Conservation (phyloP, 257 asterid species). For the Phtheirospermum japonicum region DNA sequence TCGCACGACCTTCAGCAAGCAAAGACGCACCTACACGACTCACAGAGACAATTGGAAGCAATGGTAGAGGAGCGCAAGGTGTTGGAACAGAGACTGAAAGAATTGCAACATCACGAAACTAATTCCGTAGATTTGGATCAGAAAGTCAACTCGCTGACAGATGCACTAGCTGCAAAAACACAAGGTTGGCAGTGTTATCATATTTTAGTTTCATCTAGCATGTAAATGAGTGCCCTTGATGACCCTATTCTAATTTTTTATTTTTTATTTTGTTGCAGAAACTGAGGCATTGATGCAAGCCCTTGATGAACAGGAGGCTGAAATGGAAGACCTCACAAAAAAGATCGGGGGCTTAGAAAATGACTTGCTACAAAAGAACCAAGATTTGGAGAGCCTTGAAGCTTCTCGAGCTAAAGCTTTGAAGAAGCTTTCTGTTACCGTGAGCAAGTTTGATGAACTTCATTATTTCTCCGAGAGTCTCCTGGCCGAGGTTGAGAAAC, state of each 20-base stretch:
- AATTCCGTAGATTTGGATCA: conserved; percentile 46
- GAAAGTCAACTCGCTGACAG: conserved; percentile 59
- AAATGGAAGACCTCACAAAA: conserved; percentile 75
- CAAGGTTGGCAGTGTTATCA: conserved; percentile 59
- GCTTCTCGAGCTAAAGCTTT: conserved; percentile 81
- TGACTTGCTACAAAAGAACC: conserved; percentile 63
- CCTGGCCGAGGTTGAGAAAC: conserved; percentile 92
- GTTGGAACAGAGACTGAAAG: conserved; percentile 54
- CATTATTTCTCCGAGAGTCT: conserved; percentile 78
- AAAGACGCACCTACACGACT: conserved; percentile 46
- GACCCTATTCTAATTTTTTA: background rate
- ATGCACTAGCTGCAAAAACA: conserved; percentile 69
- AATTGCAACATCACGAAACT: conserved; percentile 57
- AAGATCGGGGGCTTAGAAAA: conserved; percentile 60
- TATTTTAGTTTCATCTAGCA: conserved; percentile 23
- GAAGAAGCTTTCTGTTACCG: conserved; percentile 91
- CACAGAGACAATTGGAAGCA: conserved; percentile 45
- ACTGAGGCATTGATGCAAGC: conserved; percentile 86
- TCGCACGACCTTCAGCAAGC: conserved; percentile 67
- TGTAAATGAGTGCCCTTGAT: conserved; percentile 18
- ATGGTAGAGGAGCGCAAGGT: conserved; percentile 55
- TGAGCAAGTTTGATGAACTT: conserved; percentile 92
- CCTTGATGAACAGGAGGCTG: conserved; percentile 87
- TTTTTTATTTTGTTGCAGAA: conserved; percentile 54
- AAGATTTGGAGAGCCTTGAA: conserved; percentile 78